phyloP scores from a whole-genome alignment of 192 early-diverging fungal species.

The Chytriomyces confervae region DNA sequence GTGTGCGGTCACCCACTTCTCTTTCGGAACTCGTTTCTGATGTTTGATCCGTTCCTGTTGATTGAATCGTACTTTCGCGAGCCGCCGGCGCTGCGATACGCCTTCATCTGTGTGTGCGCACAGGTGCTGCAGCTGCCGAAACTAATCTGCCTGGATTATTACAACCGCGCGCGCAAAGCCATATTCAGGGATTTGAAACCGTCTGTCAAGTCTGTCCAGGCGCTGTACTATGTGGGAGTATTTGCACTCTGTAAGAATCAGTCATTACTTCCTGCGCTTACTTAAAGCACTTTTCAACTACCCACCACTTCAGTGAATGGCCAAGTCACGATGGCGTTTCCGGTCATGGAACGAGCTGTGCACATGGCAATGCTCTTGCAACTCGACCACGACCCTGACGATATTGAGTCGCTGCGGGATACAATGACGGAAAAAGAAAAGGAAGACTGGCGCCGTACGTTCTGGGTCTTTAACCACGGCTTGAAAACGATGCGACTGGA shows the following conservation, averaged over 20 bases:
- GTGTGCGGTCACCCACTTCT: neutral
- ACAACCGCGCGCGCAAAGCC: neutral
- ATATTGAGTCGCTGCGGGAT: neutral
- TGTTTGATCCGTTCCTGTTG: constrained; percentile 1
- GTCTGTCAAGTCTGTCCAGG: neutral
- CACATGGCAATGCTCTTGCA: neutral
- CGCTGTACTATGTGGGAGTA: neutral
- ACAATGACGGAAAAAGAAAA: neutral
- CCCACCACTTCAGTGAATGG: neutral
- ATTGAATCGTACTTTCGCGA: constrained; percentile 1
- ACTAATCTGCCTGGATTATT: neutral
- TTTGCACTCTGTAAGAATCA: neutral
- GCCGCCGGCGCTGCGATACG: neutral
- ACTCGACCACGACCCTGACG: neutral
- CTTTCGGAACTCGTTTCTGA: neutral
- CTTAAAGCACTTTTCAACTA: no score
- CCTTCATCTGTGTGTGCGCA: neutral
- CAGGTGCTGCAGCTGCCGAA: neutral
- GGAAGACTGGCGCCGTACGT: neutral
- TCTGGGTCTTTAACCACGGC: neutral
- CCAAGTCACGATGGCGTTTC: neutral
- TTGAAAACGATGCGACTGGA: neutral
- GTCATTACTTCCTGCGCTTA: no score
- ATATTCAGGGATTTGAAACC: neutral
- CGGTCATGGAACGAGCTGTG: neutral